Evolutionary conservation across 2,329 filamentous ascomycete species (phyloP).

Genomic region (Fusarium cicatricum): DNA sequence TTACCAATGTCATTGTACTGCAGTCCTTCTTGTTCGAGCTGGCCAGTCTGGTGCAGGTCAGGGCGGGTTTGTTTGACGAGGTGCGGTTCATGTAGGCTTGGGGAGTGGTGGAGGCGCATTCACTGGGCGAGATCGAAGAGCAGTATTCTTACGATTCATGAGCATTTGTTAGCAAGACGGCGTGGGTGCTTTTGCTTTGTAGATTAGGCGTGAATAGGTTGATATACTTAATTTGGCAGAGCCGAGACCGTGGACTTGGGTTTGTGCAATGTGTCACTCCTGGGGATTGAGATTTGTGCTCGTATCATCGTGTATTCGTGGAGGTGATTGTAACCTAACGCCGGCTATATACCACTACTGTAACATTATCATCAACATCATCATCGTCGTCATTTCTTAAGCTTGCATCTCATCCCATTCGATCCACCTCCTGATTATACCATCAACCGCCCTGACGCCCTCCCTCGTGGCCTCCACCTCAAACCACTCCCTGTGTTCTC

Average conservation of each 20-base stretch:
- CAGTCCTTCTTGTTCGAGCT: constrained; percentile 84
- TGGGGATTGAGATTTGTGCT: constrained; percentile 7
- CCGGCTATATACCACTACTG: constrained; percentile 18
- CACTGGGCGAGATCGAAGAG: constrained; percentile 13
- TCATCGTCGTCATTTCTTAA: constrained; percentile 7
- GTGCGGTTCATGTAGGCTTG: constrained; percentile 63
- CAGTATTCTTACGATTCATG: constrained; percentile 39
- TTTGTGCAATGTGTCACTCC: constrained; percentile 16
- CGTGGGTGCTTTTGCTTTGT: constrained; percentile 27
- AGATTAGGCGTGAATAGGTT: constrained; percentile 16
- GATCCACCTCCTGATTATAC: constrained; percentile 84
- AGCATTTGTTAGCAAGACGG: constrained; percentile 31
- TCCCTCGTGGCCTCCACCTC: constrained; percentile 79
- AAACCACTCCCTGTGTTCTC: constrained; percentile 94
- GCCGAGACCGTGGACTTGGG: constrained; percentile 20
- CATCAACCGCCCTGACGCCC: constrained; percentile 71
- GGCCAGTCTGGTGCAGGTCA: constrained; percentile 76
- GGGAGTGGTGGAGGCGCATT: constrained; percentile 4
- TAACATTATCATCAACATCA: constrained; percentile 19
- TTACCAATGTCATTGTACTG: constrained; percentile 81
- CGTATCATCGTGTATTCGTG: constrained; percentile 22
- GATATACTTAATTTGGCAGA: constrained; percentile 18
- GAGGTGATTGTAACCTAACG: constrained; percentile 13
- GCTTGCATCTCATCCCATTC: constrained; percentile 74
- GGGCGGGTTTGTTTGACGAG: constrained; percentile 79